phyloP scores from a whole-genome alignment of 371 early-diverging fungal species.

The Mucor lusitanicus region DNA sequence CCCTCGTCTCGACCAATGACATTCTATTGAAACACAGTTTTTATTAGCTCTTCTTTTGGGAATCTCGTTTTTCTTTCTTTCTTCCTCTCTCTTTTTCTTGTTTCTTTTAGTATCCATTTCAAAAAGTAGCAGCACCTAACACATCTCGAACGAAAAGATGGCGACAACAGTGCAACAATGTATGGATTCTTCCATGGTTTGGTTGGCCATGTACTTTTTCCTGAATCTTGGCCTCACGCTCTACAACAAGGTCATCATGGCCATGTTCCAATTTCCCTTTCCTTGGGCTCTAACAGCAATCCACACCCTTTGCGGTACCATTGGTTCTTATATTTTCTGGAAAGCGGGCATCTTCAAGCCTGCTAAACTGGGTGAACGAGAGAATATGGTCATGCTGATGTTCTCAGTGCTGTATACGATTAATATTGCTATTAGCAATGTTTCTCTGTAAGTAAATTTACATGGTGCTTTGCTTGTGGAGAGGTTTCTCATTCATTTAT shows the following conservation, averaged over 20 bases:
- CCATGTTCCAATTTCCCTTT: constrained; percentile 73
- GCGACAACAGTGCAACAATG: constrained; percentile 11
- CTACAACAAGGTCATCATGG: constrained; percentile 85
- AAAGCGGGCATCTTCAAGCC: constrained; percentile 64
- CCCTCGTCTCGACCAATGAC: background rate
- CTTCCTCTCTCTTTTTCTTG: background rate
- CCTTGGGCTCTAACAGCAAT: constrained; percentile 91
- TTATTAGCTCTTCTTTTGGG: background rate
- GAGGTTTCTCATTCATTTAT: background rate
- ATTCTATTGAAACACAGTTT: background rate
- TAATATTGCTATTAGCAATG: constrained; percentile 88
- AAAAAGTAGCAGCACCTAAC: too few relatives aligned
- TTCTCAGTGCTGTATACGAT: constrained; percentile 88
- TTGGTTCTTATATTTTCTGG: constrained; percentile 64
- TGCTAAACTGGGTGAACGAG: constrained; percentile 57
- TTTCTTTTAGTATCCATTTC: background rate
- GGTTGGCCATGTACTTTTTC: constrained; percentile 76
- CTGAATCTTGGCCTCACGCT: constrained; percentile 82
- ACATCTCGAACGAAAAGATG: constrained; percentile 3
- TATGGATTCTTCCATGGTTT: constrained; percentile 54
- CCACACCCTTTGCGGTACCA: constrained; percentile 74
- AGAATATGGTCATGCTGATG: constrained; percentile 70
- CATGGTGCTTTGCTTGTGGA: background rate
- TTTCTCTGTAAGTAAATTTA: constrained; percentile 70
- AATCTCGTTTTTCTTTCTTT: background rate